A percentile compares a stretch with the other conserved stretches of the same genome.
Conservation (phyloP, 371 early-diverging fungal species). For the Smittium culicis region DNA sequence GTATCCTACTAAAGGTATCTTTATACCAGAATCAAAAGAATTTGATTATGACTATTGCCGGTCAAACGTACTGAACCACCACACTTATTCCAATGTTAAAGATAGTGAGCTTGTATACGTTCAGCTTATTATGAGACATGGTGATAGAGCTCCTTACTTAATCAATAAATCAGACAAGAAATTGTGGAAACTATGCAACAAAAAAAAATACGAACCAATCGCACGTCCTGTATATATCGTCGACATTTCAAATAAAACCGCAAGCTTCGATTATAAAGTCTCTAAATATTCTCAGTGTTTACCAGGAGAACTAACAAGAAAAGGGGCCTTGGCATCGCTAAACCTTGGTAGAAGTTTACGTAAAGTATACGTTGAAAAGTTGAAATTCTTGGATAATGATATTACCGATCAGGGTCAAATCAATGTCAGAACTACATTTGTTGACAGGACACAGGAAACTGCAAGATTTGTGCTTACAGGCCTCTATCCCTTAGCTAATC, state of each 20-base stretch:
- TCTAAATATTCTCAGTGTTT: slow-evolving; percentile 14
- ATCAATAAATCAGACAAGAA: slow-evolving; percentile 17
- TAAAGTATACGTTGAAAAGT: slow-evolving; percentile 37
- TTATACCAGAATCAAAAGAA: too few species aligned
- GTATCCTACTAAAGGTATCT: too few species aligned
- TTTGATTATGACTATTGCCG: slow-evolving; percentile 2
- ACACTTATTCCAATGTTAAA: slow-evolving; percentile 9
- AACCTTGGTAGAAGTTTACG: slow-evolving; percentile 35
- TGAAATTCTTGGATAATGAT: slow-evolving; percentile 27
- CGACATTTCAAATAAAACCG: not conserved
- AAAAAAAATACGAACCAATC: not conserved
- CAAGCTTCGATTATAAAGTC: not conserved
- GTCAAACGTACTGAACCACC: not conserved
- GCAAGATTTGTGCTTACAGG: slow-evolving; percentile 37
- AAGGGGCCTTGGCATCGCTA: slow-evolving; percentile 36
- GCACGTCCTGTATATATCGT: too few species aligned
- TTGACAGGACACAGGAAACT: slow-evolving; percentile 41
- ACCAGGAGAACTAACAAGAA: slow-evolving; percentile 36
- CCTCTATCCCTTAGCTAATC: slow-evolving; percentile 29
- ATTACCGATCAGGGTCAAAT: slow-evolving; percentile 12
- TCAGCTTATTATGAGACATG: slow-evolving; percentile 27
- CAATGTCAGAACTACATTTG: slow-evolving; percentile 13
- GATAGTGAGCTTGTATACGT: slow-evolving; percentile 24
- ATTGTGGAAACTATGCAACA: slow-evolving; percentile 16
- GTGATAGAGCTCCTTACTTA: slow-evolving; percentile 25